These are phyloP conservation scores for Schwanniomyces vanrijiae DNA, from an alignment of 805 yeast genomes.

Conservation along the genomic window DNA sequence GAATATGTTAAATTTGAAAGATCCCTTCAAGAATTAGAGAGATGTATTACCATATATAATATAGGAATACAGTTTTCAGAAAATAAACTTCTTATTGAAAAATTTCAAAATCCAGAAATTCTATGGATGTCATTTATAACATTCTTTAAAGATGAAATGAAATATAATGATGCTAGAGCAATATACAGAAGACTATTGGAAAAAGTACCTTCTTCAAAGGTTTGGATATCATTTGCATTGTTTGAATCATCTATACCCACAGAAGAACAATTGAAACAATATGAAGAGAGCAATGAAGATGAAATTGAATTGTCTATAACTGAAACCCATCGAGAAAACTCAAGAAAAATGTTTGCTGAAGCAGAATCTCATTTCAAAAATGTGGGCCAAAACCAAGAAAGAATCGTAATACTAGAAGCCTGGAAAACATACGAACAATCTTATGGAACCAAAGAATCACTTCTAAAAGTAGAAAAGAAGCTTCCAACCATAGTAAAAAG, in stretches of 20 bases:
- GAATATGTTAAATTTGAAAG: slow-evolving; percentile 70
- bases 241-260: slow-evolving; percentile 71
- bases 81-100: slow-evolving; percentile 28
- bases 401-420: slow-evolving; percentile 58
- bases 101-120: slow-evolving; percentile 17
- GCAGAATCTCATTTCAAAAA: slow-evolving; percentile 49
- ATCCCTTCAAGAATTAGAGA: slow-evolving; percentile 61
- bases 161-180: slow-evolving; percentile 55
- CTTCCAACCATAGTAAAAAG: slow-evolving; percentile 56
- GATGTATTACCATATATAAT: slow-evolving; percentile 65
- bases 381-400: slow-evolving; percentile 34
- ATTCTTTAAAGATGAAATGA: slow-evolving; percentile 59
- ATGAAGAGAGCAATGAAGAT: slow-evolving; percentile 44
- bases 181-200: slow-evolving; percentile 44
- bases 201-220: slow-evolving; percentile 17
- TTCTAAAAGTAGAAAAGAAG: slow-evolving; percentile 38
- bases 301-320: slow-evolving; percentile 54
- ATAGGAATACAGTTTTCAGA: slow-evolving; percentile 42
- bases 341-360: slow-evolving; percentile 56
- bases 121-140: slow-evolving; percentile 45
- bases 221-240: slow-evolving; percentile 67
- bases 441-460: slow-evolving; percentile 52
- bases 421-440: slow-evolving; percentile 61
- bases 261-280: slow-evolving; percentile 45
- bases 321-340: slow-evolving; percentile 48